Percentiles rank a stretch among this genome's conserved stretches.
Evolutionary conservation across 2,329 filamentous ascomycete genomes (phyloP).

Genomic region (Atkinsonella hypoxylon): DNA sequence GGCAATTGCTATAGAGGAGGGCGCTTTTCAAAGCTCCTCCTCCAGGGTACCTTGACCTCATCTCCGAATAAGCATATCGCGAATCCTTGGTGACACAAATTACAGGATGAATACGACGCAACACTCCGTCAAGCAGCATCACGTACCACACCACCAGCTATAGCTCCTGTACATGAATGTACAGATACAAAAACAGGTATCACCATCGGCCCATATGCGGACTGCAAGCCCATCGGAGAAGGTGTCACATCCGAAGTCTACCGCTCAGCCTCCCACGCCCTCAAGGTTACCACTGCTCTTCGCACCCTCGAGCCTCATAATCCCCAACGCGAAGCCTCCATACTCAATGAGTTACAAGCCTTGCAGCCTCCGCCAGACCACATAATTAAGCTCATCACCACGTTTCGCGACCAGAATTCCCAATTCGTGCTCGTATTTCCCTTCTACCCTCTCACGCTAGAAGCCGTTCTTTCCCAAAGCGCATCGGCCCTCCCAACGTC

Average conservation of each 20-base stretch:
- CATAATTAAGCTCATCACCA: slow-evolving; percentile 56
- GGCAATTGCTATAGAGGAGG: slow-evolving; percentile 55
- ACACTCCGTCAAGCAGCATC: slow-evolving; percentile 13
- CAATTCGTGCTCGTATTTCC: slow-evolving; percentile 75
- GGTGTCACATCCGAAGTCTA: slow-evolving; percentile 81
- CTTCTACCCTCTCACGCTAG: slow-evolving; percentile 63
- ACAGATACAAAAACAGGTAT: slow-evolving; percentile 18
- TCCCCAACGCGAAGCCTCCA: slow-evolving; percentile 63
- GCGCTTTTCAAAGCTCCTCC: slow-evolving; percentile 44
- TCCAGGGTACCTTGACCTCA: slow-evolving; percentile 34
- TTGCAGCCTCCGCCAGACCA: slow-evolving; percentile 15
- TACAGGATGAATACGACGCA: slow-evolving; percentile 46
- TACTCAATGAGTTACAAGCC: slow-evolving; percentile 49
- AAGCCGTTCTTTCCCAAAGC: slow-evolving; percentile 13
- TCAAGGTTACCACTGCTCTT: slow-evolving; percentile 77
- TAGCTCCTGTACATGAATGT: background rate
- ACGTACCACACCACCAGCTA: background rate
- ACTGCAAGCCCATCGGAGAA: slow-evolving; percentile 43
- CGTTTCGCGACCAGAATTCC: slow-evolving; percentile 59
- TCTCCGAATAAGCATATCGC: background rate
- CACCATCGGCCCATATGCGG: slow-evolving; percentile 39
- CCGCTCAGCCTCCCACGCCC: slow-evolving; percentile 49
- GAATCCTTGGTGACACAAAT: background rate
- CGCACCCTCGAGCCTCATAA: slow-evolving; percentile 70
- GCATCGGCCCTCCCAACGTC: slow-evolving; percentile 14